Evolutionary conservation across 805 yeast genomes (phyloP).

Genomic region (Ogataea methanolica): DNA sequence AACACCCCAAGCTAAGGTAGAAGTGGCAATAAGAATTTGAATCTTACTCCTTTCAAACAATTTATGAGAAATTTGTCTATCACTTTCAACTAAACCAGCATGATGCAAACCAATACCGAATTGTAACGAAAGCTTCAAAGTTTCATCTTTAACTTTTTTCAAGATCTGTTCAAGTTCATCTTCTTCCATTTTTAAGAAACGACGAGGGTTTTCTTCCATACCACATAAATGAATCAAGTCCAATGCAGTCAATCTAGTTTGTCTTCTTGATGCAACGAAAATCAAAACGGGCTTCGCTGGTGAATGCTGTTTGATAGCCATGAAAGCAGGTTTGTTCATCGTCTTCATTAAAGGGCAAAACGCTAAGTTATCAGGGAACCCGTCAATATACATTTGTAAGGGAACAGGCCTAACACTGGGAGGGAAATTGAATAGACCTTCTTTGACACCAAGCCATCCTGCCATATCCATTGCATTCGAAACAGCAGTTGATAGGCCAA

Average conservation of each 20-base stretch:
- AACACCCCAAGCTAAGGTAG: slow-evolving; percentile 88
- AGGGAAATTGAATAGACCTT: slow-evolving; percentile 76
- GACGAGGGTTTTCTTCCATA: slow-evolving; percentile 68
- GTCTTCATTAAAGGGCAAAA: slow-evolving; percentile 83
- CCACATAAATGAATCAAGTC: slow-evolving; percentile 79
- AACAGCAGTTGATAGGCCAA: slow-evolving; percentile 84
- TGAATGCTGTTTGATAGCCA: slow-evolving; percentile 89
- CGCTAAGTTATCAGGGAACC: slow-evolving; percentile 76
- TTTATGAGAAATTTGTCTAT: slow-evolving; percentile 65
- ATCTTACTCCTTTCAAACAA: slow-evolving; percentile 64
- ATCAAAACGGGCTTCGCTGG: slow-evolving; percentile 79
- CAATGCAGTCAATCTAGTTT: slow-evolving; percentile 73
- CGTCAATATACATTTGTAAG: slow-evolving; percentile 80
- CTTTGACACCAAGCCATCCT: slow-evolving; percentile 72
- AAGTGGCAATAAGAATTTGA: slow-evolving; percentile 71
- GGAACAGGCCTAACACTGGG: slow-evolving; percentile 84
- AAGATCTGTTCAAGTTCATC: slow-evolving; percentile 50
- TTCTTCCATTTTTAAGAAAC: slow-evolving; percentile 65
- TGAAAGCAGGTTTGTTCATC: slow-evolving; percentile 85
- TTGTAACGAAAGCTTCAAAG: slow-evolving; percentile 66
- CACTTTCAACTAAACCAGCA: slow-evolving; percentile 75
- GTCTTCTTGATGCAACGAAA: slow-evolving; percentile 82
- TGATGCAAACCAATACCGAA: slow-evolving; percentile 81
- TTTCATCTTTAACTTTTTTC: slow-evolving; percentile 70
- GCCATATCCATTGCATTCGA: slow-evolving; percentile 85